Base-by-base conservation (phyloP, 768 basidiomycete species). In the Amanita brunnescens region DNA sequence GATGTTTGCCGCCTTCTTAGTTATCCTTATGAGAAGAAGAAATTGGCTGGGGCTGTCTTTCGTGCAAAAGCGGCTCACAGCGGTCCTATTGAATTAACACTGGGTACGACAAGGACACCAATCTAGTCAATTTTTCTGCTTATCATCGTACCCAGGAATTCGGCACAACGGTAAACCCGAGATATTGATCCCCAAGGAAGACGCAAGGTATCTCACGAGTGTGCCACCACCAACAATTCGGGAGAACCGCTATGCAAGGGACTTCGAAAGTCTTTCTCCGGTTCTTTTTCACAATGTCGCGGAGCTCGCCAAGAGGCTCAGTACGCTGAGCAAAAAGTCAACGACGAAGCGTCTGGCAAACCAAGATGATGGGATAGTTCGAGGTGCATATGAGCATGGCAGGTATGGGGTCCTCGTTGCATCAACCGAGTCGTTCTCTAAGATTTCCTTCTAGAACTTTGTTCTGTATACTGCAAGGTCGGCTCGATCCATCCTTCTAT, bases 361-460 rank as follows among this genome's bases (percentile, higher is more conserved):
- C 10, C 57, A 55, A 1, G 57, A 29, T 29, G 26, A n/a, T n/a
- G 60, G 1, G 46, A 60, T 1, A 59, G 64, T 5, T 34, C 68
- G 78, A 6, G 74, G 59, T 2, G 61, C 63, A 6, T 79, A 76
- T 61, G 78, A 79, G 47, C 73, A 77, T 40, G 73, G 76, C 41
- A 68, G 77, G 75, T 73, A 52, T 14, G 59, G 30, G 3, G 16
- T 12, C 37, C 39, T 13, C 21, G 34, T 40, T 18, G 26, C 7
- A 6, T 8, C 13, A 24, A 5, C 3, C 26, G 3, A 29, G 26
- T 24, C 10, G 21, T 48, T 6, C 3, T 40, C 13, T 49, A 32
- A 39, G 13, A 26, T 39, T 7, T 29, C 2, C 26, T 7, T 7
- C 5, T 16, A 66, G 64, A 37, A 48, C 64, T 0, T 41, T 66